Evolutionary conservation across 176 grass and related monocot genomes (phyloP).

Genomic region (Phyllostachys edulis): DNA sequence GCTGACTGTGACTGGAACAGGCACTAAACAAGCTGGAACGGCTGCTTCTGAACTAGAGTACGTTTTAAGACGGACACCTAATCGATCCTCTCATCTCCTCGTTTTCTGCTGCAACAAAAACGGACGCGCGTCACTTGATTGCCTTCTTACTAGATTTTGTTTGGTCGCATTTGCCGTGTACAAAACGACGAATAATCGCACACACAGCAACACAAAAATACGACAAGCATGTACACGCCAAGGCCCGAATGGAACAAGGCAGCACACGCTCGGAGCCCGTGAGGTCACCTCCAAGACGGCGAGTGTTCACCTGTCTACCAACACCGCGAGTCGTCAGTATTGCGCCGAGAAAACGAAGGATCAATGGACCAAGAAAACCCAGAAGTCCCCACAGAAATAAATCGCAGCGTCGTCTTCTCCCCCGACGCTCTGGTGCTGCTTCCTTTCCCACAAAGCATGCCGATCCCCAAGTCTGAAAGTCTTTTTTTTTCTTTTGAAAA

Average conservation of each 20-base stretch:
- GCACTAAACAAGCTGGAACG: background rate
- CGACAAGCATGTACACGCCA: background rate
- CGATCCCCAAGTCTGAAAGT: no score
- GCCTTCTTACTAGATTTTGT: background rate
- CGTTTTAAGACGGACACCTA: background rate
- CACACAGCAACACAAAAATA: no score
- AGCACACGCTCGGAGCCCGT: background rate
- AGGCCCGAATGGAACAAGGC: background rate
- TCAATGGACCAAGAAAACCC: background rate
- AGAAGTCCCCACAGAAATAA: background rate
- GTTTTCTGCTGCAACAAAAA: background rate
- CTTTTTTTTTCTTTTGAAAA: background rate
- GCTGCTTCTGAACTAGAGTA: background rate
- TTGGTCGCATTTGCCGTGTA: background rate
- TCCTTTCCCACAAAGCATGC: background rate
- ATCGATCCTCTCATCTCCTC: background rate
- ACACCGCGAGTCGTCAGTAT: background rate
- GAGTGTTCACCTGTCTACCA: background rate
- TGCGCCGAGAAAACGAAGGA: slow-evolving; percentile 2
- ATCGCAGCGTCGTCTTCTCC: background rate
- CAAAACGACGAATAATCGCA: background rate
- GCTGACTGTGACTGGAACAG: background rate
- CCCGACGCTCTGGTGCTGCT: background rate
- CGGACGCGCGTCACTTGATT: background rate
- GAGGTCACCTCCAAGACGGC: slow-evolving; percentile 6